Percentiles rank a stretch among this genome's conserved stretches.
These are phyloP conservation scores for Fraxinus quadrangulata DNA, from an alignment of 257 asterid species.

Conservation along the genomic window DNA sequence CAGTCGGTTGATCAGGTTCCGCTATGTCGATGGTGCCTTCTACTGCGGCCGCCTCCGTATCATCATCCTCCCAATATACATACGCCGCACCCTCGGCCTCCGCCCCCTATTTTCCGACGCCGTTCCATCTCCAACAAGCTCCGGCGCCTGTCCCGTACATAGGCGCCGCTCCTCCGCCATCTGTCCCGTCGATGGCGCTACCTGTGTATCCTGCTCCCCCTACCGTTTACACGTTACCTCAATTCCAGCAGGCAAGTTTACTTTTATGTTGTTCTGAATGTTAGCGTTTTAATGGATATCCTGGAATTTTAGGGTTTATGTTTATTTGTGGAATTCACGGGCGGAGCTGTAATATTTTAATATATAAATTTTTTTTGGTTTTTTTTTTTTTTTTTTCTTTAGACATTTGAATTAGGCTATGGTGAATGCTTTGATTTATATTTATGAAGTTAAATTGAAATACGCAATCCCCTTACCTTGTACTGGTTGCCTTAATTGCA, in stretches of 20 bases:
- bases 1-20: constrained; percentile 29
- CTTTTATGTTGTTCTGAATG: background rate
- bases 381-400: background rate
- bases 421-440: background rate
- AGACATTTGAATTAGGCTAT: background rate
- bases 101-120: constrained; percentile 84
- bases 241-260: constrained; percentile 52
- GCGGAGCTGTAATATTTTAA: background rate
- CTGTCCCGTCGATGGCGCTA: constrained; percentile 27
- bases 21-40: constrained; percentile 48
- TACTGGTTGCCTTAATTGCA: constrained; percentile 59
- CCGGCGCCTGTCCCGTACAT: constrained; percentile 56
- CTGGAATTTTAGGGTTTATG: background rate
- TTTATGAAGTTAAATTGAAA: background rate
- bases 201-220: constrained; percentile 56
- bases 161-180: constrained; percentile 72
- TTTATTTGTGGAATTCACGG: background rate
- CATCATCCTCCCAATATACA: constrained; percentile 70
- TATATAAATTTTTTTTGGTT: too few species aligned
- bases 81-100: constrained; percentile 46
- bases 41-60: constrained; percentile 50
- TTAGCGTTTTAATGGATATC: background rate
- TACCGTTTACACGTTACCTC: constrained; percentile 60
- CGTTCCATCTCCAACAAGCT: constrained; percentile 89
- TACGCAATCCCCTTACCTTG: constrained; percentile 29